Conservation (phyloP, 2,329 filamentous ascomycete genomes). For the Fusarium bulbicola region DNA sequence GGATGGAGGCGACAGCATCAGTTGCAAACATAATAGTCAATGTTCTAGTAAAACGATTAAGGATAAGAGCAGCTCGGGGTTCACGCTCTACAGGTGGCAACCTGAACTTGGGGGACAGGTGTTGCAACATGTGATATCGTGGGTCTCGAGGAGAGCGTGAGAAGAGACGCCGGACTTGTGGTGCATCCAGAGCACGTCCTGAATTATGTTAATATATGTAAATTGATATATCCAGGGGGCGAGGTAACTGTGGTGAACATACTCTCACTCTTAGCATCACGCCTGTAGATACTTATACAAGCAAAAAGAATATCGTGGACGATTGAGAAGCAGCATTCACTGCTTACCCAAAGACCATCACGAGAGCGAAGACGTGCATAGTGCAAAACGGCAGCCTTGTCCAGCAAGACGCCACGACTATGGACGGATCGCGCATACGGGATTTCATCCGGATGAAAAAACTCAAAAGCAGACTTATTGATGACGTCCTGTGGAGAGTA, state of each 20-base stretch:
- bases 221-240: not conserved
- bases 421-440: slow-evolving; percentile 78
- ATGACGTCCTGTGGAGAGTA: slow-evolving; percentile 80
- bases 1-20: slow-evolving; percentile 76
- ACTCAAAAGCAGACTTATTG: slow-evolving; percentile 82
- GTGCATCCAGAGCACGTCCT: slow-evolving; percentile 82
- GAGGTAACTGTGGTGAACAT: slow-evolving; percentile 50
- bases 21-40: slow-evolving; percentile 89
- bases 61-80: slow-evolving; percentile 82
- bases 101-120: slow-evolving; percentile 82
- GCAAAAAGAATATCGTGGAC: slow-evolving; percentile 90
- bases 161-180: slow-evolving; percentile 80
- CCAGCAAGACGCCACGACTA: slow-evolving; percentile 76
- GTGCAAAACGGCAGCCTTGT: slow-evolving; percentile 85
- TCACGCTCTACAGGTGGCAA: slow-evolving; percentile 73
- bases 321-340: slow-evolving; percentile 89
- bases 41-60: slow-evolving; percentile 86
- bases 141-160: slow-evolving; percentile 84
- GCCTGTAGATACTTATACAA: slow-evolving; percentile 80
- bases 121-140: slow-evolving; percentile 88
- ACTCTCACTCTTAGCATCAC: slow-evolving; percentile 77
- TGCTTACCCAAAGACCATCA: slow-evolving; percentile 77
- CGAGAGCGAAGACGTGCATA: slow-evolving; percentile 78
- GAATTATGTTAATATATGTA: slow-evolving; percentile 16
- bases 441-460: slow-evolving; percentile 84